Percentiles rank a stretch among this genome's conserved stretches.
Evolutionary conservation across 169 alveolate species (phyloP).

Genomic region (Theileria parva): DNA sequence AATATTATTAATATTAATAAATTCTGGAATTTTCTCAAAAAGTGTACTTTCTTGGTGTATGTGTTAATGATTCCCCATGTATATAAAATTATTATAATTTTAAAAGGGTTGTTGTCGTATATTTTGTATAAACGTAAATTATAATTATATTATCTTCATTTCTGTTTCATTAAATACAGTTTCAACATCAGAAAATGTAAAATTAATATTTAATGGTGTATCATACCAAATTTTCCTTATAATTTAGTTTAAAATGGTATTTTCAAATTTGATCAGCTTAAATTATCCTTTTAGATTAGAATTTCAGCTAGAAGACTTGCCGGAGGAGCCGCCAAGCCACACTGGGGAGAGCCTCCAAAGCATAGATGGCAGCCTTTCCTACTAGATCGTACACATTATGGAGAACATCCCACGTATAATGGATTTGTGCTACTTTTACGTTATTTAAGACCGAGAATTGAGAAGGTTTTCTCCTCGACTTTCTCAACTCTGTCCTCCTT

Average conservation of each 20-base stretch:
- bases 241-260: constrained; percentile 14
- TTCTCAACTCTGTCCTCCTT: constrained; percentile 18
- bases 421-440: constrained; percentile 71
- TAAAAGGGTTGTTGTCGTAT: not conserved
- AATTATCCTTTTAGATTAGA: constrained; percentile 38
- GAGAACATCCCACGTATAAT: constrained; percentile 75
- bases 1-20: not conserved
- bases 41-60: not conserved
- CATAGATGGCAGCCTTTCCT: constrained; percentile 70
- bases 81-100: not conserved
- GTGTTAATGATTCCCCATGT: constrained; percentile 12
- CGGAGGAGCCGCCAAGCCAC: constrained; percentile 80
- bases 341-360: constrained; percentile 69
- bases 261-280: not conserved
- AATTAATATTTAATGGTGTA: constrained; percentile 6
- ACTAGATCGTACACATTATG: constrained; percentile 75
- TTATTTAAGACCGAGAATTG: constrained; percentile 70
- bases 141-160: too few species aligned
- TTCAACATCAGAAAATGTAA: not conserved
- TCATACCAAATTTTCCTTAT: not conserved
- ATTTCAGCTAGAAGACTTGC: constrained; percentile 44
- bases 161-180: not conserved
- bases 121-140: not conserved
- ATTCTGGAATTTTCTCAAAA: not conserved
- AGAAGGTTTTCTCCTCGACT: constrained; percentile 41